Evolutionary conservation across 495 filamentous ascomycete species (phyloP).

Genomic region (Daldinia bambusicola): DNA sequence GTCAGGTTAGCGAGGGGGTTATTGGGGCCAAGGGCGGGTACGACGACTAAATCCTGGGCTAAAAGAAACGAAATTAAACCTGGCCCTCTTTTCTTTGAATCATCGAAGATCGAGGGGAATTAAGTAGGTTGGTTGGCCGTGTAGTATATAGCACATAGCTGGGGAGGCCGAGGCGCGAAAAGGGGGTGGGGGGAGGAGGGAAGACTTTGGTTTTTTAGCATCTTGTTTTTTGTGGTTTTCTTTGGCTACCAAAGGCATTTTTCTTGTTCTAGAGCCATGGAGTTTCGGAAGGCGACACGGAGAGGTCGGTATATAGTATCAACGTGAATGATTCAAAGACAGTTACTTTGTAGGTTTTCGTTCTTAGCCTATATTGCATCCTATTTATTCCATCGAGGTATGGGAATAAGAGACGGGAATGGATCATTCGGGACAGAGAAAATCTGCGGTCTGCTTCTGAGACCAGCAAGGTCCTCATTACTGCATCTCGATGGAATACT

Average conservation of each 20-base stretch:
- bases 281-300: slow-evolving; percentile 17
- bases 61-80: neutral
- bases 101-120: too few species aligned
- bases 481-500: too few species aligned
- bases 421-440: too few species aligned
- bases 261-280: slow-evolving; percentile 20
- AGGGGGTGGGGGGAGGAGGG: slow-evolving; percentile 3
- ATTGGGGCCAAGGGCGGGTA: slow-evolving; percentile 55
- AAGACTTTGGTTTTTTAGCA: slow-evolving; percentile 16
- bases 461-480: too few species aligned
- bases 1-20: slow-evolving; percentile 66
- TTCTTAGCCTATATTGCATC: too few species aligned
- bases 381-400: too few species aligned
- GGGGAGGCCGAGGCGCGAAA: neutral
- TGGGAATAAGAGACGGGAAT: too few species aligned
- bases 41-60: slow-evolving; percentile 37
- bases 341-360: too few species aligned
- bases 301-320: slow-evolving; percentile 17
- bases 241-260: slow-evolving; percentile 10
- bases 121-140: neutral
- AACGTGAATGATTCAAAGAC: neutral
- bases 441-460: too few species aligned
- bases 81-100: too few species aligned
- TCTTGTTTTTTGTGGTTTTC: slow-evolving; percentile 1
- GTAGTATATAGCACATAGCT: slow-evolving; percentile 21